A percentile compares a stretch with the other conserved stretches of the same genome.
Evolutionary conservation across 768 basidiomycete species (phyloP).

Genomic region (Hydnum rufescens): DNA sequence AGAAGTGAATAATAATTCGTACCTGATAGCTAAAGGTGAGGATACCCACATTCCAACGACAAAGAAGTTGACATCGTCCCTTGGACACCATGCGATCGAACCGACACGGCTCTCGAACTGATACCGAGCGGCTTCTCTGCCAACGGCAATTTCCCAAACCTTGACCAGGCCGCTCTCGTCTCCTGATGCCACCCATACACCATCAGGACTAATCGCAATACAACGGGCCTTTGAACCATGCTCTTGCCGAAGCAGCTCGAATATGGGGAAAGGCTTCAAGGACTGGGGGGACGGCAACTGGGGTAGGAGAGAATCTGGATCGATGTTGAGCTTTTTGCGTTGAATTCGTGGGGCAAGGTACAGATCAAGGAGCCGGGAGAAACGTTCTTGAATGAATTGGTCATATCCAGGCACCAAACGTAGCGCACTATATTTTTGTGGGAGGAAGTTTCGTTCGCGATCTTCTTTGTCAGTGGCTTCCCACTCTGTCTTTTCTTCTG

Average conservation of each 20-base stretch:
- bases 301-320: slow-evolving; percentile 79
- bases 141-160: slow-evolving; percentile 83
- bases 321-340: slow-evolving; percentile 57
- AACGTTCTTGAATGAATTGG: slow-evolving; percentile 82
- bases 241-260: slow-evolving; percentile 47
- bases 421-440: slow-evolving; percentile 65
- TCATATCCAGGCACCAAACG: slow-evolving; percentile 85
- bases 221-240: slow-evolving; percentile 55
- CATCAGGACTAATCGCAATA: slow-evolving; percentile 66
- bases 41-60: slow-evolving; percentile 54
- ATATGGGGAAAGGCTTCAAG: slow-evolving; percentile 84
- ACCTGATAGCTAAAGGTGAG: neutral
- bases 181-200: slow-evolving; percentile 80
- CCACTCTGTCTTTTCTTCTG: slow-evolving; percentile 66
- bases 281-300: slow-evolving; percentile 85
- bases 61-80: slow-evolving; percentile 61
- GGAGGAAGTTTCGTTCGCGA: slow-evolving; percentile 72
- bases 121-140: slow-evolving; percentile 77
- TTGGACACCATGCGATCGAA: slow-evolving; percentile 84
- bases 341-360: slow-evolving; percentile 91
- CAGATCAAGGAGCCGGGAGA: slow-evolving; percentile 82
- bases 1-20: neutral
- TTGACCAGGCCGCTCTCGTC: slow-evolving; percentile 74
- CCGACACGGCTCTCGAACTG: slow-evolving; percentile 61
- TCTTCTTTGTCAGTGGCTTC: slow-evolving; percentile 71